A percentile compares a stretch with the other conserved stretches of the same genome.
phyloP scores from a whole-genome alignment of 2,329 filamentous ascomycete genomes.

The Colletotrichum sublineola region DNA sequence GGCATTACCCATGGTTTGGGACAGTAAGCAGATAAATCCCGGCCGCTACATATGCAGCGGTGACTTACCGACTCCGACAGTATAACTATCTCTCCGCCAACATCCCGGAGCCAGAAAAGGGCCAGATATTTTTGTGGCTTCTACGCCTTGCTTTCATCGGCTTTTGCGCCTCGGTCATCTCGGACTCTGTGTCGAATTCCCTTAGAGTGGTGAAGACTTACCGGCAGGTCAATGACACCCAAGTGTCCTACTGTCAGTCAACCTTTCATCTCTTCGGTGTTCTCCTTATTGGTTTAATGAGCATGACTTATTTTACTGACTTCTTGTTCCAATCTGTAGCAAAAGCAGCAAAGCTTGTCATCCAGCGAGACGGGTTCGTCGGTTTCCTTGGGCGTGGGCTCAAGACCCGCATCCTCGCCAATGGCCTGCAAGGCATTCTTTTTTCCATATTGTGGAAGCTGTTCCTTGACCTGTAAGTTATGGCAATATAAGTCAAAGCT shows the following conservation, averaged over 20 bases:
- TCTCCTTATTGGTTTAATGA: background rate
- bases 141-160: conserved; percentile 59
- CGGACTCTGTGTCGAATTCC: conserved; percentile 62
- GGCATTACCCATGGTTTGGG: conserved; percentile 65
- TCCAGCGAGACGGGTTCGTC: conserved; percentile 56
- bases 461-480: conserved; percentile 61
- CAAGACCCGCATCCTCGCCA: conserved; percentile 62
- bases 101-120: conserved; percentile 56
- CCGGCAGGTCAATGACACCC: conserved; percentile 62
- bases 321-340: conserved; percentile 45
- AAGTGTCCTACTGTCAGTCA: conserved; percentile 59
- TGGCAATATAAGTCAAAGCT: too few relatives aligned
- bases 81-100: conserved; percentile 59
- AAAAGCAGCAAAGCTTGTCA: conserved; percentile 57
- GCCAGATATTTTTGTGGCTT: conserved; percentile 57
- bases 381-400: conserved; percentile 61
- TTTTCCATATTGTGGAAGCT: conserved; percentile 65
- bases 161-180: conserved; percentile 60
- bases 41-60: background rate
- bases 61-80: conserved; percentile 45
- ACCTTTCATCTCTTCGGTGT: too few relatives aligned
- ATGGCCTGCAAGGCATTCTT: conserved; percentile 60
- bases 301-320: background rate
- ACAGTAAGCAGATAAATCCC: conserved; percentile 51
- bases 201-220: conserved; percentile 63